Evolutionary conservation across 2,329 filamentous ascomycete species (phyloP).

Genomic region (Xylaria hypoxylon): DNA sequence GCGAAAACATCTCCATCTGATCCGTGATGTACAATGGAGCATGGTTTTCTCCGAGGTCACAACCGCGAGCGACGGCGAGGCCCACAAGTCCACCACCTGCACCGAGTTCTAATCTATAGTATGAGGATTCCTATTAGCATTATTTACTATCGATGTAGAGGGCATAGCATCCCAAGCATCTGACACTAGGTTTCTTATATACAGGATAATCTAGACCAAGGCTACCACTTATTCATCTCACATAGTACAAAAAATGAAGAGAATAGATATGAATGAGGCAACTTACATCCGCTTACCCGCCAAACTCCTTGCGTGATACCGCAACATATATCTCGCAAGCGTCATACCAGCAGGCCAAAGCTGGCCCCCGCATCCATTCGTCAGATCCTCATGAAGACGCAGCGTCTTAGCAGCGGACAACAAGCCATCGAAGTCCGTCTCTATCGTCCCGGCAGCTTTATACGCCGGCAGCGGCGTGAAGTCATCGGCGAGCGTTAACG

Average conservation of each 20-base stretch:
- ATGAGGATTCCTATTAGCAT: conserved; percentile 8
- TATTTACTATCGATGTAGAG: background rate
- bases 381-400: conserved; percentile 84
- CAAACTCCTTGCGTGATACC: conserved; percentile 74
- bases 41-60: conserved; percentile 57
- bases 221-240: background rate
- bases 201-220: background rate
- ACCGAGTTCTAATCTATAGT: conserved; percentile 83
- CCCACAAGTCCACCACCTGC: conserved; percentile 91
- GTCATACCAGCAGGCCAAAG: conserved; percentile 95
- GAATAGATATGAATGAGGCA: background rate
- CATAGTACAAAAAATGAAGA: background rate
- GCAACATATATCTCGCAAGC: conserved; percentile 85
- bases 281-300: conserved; percentile 78
- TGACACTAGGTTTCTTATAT: background rate
- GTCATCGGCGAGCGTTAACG: conserved; percentile 64
- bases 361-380: conserved; percentile 90
- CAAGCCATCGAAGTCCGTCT: conserved; percentile 77
- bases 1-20: conserved; percentile 82
- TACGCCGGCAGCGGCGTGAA: conserved; percentile 70
- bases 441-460: conserved; percentile 65
- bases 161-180: background rate
- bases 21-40: conserved; percentile 82
- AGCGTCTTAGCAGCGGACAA: conserved; percentile 70
- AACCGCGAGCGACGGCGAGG: conserved; percentile 69